Conservation (phyloP, 805 yeast species). For the Barnettozyma californica region DNA sequence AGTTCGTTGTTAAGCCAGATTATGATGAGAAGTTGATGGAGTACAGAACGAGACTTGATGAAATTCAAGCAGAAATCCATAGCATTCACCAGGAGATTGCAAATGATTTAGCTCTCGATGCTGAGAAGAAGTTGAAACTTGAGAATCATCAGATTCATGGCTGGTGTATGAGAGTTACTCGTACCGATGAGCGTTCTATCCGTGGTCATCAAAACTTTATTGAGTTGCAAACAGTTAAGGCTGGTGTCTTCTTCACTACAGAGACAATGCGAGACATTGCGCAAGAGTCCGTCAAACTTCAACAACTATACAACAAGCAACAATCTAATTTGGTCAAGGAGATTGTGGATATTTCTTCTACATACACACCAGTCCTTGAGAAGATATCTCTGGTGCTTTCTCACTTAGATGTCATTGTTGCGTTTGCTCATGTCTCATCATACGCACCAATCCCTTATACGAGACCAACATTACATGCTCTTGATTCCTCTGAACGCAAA, state of each 20-base stretch:
- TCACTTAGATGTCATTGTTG: slow-evolving; percentile 73
- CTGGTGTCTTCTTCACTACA: slow-evolving; percentile 92
- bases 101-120: slow-evolving; percentile 72
- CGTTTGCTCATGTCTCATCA: slow-evolving; percentile 81
- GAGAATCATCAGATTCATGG: slow-evolving; percentile 88
- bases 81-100: slow-evolving; percentile 59
- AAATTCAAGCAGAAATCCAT: slow-evolving; percentile 48
- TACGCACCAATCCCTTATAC: slow-evolving; percentile 80
- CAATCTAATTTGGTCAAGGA: slow-evolving; percentile 80
- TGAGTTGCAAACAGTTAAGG: slow-evolving; percentile 88
- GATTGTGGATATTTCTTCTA: slow-evolving; percentile 71
- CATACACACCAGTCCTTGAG: slow-evolving; percentile 76
- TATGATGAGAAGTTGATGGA: slow-evolving; percentile 72
- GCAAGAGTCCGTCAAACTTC: slow-evolving; percentile 49
- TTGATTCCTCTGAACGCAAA: slow-evolving; percentile 39
- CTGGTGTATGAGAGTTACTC: slow-evolving; percentile 90
- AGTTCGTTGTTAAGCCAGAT: slow-evolving; percentile 82
- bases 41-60: slow-evolving; percentile 54
- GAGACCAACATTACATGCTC: slow-evolving; percentile 62
- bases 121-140: slow-evolving; percentile 82
- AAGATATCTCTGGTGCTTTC: slow-evolving; percentile 61
- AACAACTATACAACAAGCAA: slow-evolving; percentile 63
- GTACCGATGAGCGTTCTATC: slow-evolving; percentile 79
- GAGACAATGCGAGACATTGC: slow-evolving; percentile 54
- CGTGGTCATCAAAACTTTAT: slow-evolving; percentile 55